Conservation (phyloP, 495 filamentous ascomycete species). For the Cercophora samala region DNA sequence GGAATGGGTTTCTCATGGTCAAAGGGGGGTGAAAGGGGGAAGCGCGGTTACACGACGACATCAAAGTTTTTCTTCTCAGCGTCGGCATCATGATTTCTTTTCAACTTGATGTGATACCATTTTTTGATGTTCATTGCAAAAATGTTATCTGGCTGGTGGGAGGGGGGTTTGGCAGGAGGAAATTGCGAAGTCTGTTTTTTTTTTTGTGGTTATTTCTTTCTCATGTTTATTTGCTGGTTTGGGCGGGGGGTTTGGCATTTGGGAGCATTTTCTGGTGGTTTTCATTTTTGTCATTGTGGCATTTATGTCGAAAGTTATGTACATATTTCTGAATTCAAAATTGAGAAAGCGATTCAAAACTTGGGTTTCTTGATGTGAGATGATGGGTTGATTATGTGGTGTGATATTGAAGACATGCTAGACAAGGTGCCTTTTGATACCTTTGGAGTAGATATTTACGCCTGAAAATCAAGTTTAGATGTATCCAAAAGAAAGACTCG, state of each 20-base stretch:
- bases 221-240: neutral
- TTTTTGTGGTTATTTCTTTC: neutral
- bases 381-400: no score
- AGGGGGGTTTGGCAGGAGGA: neutral
- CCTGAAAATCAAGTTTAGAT: no score
- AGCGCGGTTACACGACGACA: neutral
- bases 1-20: neutral
- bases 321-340: neutral
- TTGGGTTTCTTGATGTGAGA: no score
- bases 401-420: no score
- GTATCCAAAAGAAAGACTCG: no score
- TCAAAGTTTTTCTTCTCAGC: neutral
- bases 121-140: neutral
- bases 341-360: neutral
- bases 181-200: no score
- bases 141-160: neutral
- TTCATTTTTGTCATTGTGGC: neutral
- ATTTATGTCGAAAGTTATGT: neutral
- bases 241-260: neutral
- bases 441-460: no score
- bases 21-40: neutral
- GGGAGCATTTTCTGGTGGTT: neutral
- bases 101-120: slow-evolving; percentile 3
- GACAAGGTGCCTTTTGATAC: no score
- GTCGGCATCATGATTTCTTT: neutral